Base-by-base conservation (phyloP, 768 basidiomycete species). In the Asterophora lycoperdoides region DNA sequence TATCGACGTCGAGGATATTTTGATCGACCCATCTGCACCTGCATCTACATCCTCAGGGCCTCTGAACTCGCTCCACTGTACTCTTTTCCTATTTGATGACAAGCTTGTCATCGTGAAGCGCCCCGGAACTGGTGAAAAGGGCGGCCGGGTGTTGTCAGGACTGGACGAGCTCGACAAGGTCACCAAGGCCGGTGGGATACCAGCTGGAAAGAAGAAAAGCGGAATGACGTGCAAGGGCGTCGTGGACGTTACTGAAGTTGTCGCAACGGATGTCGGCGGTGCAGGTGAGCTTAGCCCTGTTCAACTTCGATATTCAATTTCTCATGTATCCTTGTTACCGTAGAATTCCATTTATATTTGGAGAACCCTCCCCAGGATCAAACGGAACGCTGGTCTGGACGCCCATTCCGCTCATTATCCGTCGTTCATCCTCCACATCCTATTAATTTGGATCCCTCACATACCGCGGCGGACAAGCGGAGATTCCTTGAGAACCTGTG, bases 41-140 rank as follows among this genome's bases (percentile, higher is more conserved):
- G 74, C 76, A 14, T 58, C 71, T 9, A 68, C 75, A 11, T 59
- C 75, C 29, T 68, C 72, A 10, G 73, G 70, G 44, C 58, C 67
- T 6, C 67, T 73, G 1, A 59, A 67, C 2, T 71, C 77, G 1
- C 75, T 95, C 14, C 86, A 91, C 60, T 94, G 89, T 65, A 90
- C 89, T 2, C 70, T 99, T 23, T 89, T 98, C 64, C 74, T 99
- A 39, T 98, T 99, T 63, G 89, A 93, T 54, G 95, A 99, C 68
- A 91, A 91, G 60, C 72, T 99, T 17, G 76, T 98, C 63, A 82
- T 99, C 52, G 88, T 84, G 40, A 97, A 97, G 69, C 79, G 96
- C 20, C 89, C 78, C 36, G 81, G 71, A 28, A 86, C 75, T 60
- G 84, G 81, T 35, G 90, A 87, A 64, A 93, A 80, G 67, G 76